Conservation (phyloP, 768 basidiomycete species). For the Tulasnella sp. region DNA sequence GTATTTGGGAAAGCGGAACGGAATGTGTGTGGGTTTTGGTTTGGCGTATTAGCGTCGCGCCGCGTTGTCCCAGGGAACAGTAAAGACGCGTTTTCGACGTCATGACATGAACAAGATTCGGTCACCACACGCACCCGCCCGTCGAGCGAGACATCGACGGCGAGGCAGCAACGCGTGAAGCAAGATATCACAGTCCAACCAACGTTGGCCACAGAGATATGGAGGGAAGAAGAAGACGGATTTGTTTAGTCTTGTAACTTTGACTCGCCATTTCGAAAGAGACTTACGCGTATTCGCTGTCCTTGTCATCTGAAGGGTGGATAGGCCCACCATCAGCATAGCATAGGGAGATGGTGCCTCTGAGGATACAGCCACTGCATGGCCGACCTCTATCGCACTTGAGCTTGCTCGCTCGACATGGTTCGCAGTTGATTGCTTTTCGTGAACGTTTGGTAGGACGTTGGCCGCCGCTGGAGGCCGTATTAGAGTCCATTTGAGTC, state of each 20-base stretch:
- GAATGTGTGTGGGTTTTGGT: background rate
- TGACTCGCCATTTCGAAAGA: background rate
- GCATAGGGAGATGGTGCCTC: slow-evolving; percentile 76
- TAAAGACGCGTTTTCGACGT: slow-evolving; percentile 10
- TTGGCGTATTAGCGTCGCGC: background rate
- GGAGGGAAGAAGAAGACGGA: background rate
- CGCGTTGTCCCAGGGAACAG: background rate
- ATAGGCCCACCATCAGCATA: slow-evolving; percentile 57
- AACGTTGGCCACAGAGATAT: background rate
- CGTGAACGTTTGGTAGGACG: slow-evolving; percentile 72
- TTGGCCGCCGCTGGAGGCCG: slow-evolving; percentile 12
- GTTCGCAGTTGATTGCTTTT: slow-evolving; percentile 86
- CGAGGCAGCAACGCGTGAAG: slow-evolving; percentile 3
- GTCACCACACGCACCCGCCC: background rate
- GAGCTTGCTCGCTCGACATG: slow-evolving; percentile 56
- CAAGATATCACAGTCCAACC: background rate
- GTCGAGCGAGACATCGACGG: background rate
- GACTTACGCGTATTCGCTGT: slow-evolving; percentile 18
- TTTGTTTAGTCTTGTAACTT: background rate
- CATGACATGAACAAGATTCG: background rate
- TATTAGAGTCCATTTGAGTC: background rate
- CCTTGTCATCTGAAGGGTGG: slow-evolving; percentile 18
- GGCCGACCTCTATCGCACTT: slow-evolving; percentile 84
- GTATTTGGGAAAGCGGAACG: background rate
- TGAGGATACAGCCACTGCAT: slow-evolving; percentile 81